A percentile compares a stretch with the other conserved stretches of the same genome.
Conservation (phyloP, 2,329 filamentous ascomycete species). For the Fusarium vanettenii region DNA sequence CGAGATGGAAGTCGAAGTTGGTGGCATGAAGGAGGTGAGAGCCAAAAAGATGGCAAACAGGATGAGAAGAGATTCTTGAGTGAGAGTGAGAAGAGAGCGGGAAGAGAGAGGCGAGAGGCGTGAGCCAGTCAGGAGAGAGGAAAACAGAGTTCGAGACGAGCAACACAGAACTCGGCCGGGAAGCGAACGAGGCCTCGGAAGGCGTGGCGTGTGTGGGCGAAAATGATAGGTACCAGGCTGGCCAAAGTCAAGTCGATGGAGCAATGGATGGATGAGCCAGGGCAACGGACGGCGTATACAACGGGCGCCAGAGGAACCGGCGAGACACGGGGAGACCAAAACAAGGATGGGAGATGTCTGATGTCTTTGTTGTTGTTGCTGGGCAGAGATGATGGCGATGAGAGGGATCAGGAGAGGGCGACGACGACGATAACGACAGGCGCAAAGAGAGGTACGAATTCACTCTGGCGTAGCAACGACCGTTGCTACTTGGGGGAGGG, state of each 20-base stretch:
- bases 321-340: constrained; percentile 33
- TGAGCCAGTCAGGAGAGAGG: constrained; percentile 35
- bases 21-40: constrained; percentile 35
- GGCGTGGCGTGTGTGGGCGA: constrained; percentile 31
- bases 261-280: constrained; percentile 32
- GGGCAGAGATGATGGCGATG: neutral
- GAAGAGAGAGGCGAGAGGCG: constrained; percentile 28
- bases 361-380: constrained; percentile 12
- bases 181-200: constrained; percentile 38
- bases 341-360: constrained; percentile 13
- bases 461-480: constrained; percentile 39
- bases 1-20: constrained; percentile 22
- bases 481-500: constrained; percentile 33
- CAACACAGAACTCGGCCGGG: constrained; percentile 36
- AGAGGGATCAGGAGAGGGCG: neutral
- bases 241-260: constrained; percentile 40
- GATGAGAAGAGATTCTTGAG: constrained; percentile 35
- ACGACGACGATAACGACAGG: neutral
- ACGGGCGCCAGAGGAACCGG: constrained; percentile 40
- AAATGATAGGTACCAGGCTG: constrained; percentile 11
- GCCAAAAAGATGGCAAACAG: constrained; percentile 32
- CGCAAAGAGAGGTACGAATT: constrained; percentile 32
- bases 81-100: constrained; percentile 29
- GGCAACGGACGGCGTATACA: constrained; percentile 3
- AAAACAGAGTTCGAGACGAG: constrained; percentile 42